Base-by-base conservation (phyloP, 345 rosid genomes). In the Salix koriyanagi region DNA sequence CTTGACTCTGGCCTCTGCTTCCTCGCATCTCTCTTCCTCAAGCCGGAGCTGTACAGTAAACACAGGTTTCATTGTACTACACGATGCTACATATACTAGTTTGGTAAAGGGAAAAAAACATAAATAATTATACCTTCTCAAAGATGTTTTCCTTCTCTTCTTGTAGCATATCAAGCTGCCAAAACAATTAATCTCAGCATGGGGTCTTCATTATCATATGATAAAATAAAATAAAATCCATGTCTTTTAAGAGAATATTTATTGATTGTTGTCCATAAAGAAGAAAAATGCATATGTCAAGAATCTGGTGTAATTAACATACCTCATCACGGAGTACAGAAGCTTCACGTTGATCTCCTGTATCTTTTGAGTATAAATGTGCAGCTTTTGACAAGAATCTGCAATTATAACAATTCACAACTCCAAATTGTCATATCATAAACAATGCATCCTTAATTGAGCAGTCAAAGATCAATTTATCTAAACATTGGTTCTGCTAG, bases 241-340 rank as follows among this genome's bases (percentile, higher is more conserved):
- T 44, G 42, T 48, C 58, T 73, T 5, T 62, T 67, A 7, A 61
- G 42, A 23, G 23, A 73, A 10, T 25, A 60, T 12, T 12, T 58
- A 23, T 58, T 23, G 28, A 58, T 58, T 58, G 64, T 23, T 58
- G 64, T 25, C 4, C 6, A 23, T 58, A n/a, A 23, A 58, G 28
- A 25, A 25, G 28, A 3, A 10, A 56, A 58, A 56, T 21, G 11
- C 64, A 23, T 4, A 58, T n/a, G 12, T 4, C 28, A 58, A 58
- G 6, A 58, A 58, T 23, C 11, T 28, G 54, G 18, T 34, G 18
- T 5, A 28, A 42, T 32, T 68, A 72, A 25, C 89, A 79, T 89
- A 96, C 99, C 81, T 96, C 99, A 86, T 96, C 99, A 76, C 89
- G 95, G 79, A 96, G 97, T 34, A 97, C 94, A 81, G 98, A 96